A percentile compares a stretch with the other conserved stretches of the same genome.
Evolutionary conservation across 192 early-diverging fungal genomes (phyloP).

Genomic region (Rhizoclosmatium globosum): DNA sequence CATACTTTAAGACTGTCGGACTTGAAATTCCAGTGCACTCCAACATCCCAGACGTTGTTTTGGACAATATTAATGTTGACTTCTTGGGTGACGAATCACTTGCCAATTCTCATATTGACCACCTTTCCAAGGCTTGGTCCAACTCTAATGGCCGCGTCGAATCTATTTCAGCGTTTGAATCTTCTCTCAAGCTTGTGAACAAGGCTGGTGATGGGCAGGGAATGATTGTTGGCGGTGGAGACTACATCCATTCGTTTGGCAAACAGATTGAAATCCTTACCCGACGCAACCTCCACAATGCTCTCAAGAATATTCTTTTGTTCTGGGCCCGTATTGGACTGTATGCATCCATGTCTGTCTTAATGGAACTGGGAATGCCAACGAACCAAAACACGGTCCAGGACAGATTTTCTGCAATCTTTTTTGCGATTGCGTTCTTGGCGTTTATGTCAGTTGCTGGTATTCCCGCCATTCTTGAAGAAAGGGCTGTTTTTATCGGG

Average conservation of each 20-base stretch:
- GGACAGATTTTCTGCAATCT: conserved; percentile 41
- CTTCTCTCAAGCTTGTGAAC: not conserved
- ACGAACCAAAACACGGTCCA: conserved; percentile 20
- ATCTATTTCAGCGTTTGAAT: not conserved
- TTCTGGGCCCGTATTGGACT: conserved; percentile 46
- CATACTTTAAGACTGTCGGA: conserved; percentile 40
- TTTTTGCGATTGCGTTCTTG: conserved; percentile 46
- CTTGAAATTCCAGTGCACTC: conserved; percentile 62
- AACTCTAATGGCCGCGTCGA: not conserved
- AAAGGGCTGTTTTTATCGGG: conserved; percentile 49
- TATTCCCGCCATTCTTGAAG: conserved; percentile 52
- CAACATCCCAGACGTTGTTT: conserved; percentile 58
- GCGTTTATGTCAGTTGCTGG: conserved; percentile 52
- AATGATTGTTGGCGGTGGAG: not conserved
- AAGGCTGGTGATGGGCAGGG: not conserved
- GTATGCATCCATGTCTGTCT: conserved; percentile 42
- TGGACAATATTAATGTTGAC: conserved; percentile 24
- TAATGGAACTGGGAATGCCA: conserved; percentile 31
- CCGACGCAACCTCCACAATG: conserved; percentile 27
- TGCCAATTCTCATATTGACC: not conserved
- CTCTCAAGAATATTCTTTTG: conserved; percentile 36
- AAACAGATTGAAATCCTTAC: conserved; percentile 33
- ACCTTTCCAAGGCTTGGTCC: conserved; percentile 1
- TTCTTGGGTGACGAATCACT: conserved; percentile 5
- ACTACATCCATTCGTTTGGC: conserved; percentile 16